Evolutionary conservation across 2,329 filamentous ascomycete species (phyloP), one percentile per base, ranked within the genome.

Genomic region (Boeremia lycopersici): DNA sequence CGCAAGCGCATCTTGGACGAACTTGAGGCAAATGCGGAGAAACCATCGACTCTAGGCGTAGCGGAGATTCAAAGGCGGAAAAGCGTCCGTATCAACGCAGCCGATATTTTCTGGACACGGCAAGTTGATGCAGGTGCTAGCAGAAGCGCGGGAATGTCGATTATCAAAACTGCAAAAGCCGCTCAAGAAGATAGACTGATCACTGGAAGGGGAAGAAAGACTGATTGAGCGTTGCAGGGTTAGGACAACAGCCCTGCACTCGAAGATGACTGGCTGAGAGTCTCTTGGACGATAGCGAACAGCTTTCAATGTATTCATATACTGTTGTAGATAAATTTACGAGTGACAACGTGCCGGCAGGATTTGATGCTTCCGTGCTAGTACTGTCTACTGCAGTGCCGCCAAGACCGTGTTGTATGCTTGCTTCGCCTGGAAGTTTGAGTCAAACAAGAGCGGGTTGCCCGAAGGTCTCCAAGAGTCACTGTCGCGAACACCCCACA

Each of bases 401-500:
- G 63, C 56, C 34, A 74, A 50, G n/a, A 75, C 65, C 29, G 69
- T 66, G 39, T 67, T 68, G 57, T 76, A 75, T 23, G 68, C 77
- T 4, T 70, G 41, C 75, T 82, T 82, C 7, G 78, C 60, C 62
- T 77, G 67, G 64, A 71, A 80, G 63, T 62, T 75, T 26, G 59
- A 62, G 60, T 81, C 77, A 46, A 80, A 82, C 30, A 82, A 62
- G 57, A 80, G 59, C 7, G 79, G 79, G 50, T 67, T 77, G 9
- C 65, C 66, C 30, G 59, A 56, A 2, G 77, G 69, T 59, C 79
- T 76, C 80, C 80, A 82, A 12, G 74, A 77, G 58, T 82, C 76
- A 23, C 59, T 63, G 62, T 82, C 80, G 15, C 74, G 67, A 2
- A 82, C 73, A 49, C 80, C 80, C 80, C 87, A 89, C 44, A 87